Percentiles rank a stretch among this genome's conserved stretches.
These are phyloP conservation scores for Trypanosoma vivax DNA, from an alignment of 208 protist species.

Conservation along the genomic window DNA sequence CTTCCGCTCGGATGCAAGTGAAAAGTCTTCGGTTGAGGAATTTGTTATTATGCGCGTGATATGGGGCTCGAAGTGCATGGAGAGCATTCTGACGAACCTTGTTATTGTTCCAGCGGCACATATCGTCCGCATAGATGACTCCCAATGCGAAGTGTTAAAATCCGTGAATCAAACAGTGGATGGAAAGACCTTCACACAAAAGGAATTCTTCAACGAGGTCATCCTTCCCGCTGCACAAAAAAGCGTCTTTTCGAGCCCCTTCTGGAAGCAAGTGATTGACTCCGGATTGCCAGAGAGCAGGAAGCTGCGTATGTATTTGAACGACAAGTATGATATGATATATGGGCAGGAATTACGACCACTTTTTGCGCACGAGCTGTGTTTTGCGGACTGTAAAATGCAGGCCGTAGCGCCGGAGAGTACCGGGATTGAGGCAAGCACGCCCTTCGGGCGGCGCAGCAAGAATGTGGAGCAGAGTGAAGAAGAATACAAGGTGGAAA, in stretches of 20 bases:
- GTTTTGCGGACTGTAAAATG: neutral
- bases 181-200: constrained; percentile 8
- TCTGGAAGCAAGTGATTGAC: constrained; percentile 45
- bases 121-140: neutral
- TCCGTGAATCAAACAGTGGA: neutral
- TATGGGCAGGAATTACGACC: constrained; percentile 41
- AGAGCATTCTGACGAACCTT: neutral
- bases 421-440: neutral
- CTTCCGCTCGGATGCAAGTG: neutral
- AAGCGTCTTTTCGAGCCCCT: constrained; percentile 6
- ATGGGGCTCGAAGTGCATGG: neutral
- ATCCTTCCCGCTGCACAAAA: constrained; percentile 5
- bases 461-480: constrained; percentile 6
- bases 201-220: constrained; percentile 11
- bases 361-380: constrained; percentile 33
- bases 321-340: constrained; percentile 60
- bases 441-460: neutral
- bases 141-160: neutral
- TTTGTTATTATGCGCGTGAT: constrained; percentile 6
- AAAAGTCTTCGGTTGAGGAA: neutral
- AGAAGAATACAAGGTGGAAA: constrained; percentile 19
- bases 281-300: constrained; percentile 26
- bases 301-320: constrained; percentile 65
- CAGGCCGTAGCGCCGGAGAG: neutral
- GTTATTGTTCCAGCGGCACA: neutral